Percentiles rank a stretch among this genome's conserved stretches.
Evolutionary conservation across 2,329 filamentous ascomycete genomes (phyloP).

Genomic region (Diaporthe aspalathi): DNA sequence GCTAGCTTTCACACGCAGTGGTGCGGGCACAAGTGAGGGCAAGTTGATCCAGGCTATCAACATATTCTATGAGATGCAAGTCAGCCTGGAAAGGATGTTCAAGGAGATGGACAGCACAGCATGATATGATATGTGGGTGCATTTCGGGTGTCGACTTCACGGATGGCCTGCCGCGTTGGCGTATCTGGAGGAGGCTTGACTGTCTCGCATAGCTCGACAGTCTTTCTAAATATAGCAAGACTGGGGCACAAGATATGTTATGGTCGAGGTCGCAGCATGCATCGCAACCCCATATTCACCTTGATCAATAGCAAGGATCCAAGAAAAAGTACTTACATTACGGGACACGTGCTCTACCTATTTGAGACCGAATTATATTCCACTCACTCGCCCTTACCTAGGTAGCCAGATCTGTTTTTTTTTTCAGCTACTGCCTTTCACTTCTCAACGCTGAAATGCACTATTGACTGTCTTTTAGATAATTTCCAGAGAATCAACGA

Average conservation of each 20-base stretch:
- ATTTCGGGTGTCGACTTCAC: background rate
- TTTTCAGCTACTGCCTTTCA: too few relatives aligned
- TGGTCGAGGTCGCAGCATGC: background rate
- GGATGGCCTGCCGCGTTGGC: background rate
- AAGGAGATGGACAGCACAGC: background rate
- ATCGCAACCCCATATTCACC: background rate
- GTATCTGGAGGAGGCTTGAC: too few relatives aligned
- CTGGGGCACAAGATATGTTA: background rate
- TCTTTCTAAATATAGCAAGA: background rate
- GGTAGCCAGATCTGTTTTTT: too few relatives aligned
- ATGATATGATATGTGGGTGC: background rate
- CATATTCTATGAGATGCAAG: slow-evolving; percentile 68
- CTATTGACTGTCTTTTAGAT: too few relatives aligned
- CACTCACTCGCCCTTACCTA: background rate
- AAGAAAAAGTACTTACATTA: too few relatives aligned
- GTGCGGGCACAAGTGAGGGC: slow-evolving; percentile 58
- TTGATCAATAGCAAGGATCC: too few relatives aligned
- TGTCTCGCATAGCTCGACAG: background rate
- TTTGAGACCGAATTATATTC: background rate
- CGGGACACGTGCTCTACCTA: background rate
- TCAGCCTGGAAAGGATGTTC: slow-evolving; percentile 57
- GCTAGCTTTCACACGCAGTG: slow-evolving; percentile 61
- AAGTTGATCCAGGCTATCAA: slow-evolving; percentile 67
- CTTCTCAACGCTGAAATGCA: background rate
- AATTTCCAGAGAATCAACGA: background rate